phyloP scores from a whole-genome alignment of 2,329 filamentous ascomycete species.

The Penicillium polonicum region DNA sequence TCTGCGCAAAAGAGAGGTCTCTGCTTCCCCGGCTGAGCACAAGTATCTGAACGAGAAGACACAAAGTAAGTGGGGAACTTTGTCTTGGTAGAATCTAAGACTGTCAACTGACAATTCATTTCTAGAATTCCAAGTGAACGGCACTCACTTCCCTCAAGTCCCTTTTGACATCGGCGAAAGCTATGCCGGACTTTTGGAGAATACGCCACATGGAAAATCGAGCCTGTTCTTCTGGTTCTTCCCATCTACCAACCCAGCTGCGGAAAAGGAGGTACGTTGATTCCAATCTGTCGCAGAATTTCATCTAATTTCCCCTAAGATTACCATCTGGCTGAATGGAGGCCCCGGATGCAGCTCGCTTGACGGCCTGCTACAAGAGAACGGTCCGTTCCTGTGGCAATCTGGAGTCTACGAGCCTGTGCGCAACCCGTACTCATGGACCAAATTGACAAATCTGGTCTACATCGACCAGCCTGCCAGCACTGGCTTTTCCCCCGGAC shows the following conservation, averaged over 20 bases:
- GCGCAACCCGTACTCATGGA: conserved; percentile 69
- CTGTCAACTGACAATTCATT: neutral
- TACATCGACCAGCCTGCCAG: conserved; percentile 54
- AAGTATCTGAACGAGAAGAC: conserved; percentile 18
- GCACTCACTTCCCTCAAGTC: conserved; percentile 64
- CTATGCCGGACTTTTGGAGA: conserved; percentile 51
- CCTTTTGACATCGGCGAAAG: conserved; percentile 62
- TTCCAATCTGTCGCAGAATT: neutral
- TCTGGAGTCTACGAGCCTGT: conserved; percentile 65
- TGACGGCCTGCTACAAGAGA: conserved; percentile 69
- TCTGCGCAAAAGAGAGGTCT: conserved; percentile 7
- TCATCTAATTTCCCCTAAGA: conserved; percentile 15
- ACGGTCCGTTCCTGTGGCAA: conserved; percentile 70
- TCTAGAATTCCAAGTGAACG: conserved; percentile 63
- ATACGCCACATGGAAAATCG: conserved; percentile 46
- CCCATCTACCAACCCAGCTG: conserved; percentile 43
- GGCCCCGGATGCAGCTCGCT: conserved; percentile 58
- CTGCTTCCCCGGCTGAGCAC: neutral
- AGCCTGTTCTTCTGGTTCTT: conserved; percentile 53
- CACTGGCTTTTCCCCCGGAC: conserved; percentile 69
- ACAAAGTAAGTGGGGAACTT: conserved; percentile 8
- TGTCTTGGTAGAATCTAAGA: neutral
- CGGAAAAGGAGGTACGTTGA: conserved; percentile 39
- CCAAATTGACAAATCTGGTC: conserved; percentile 70
- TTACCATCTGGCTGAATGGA: conserved; percentile 50